Evolutionary conservation across 352 stramenopile species (phyloP).

Genomic region (Phytophthora brassicae): DNA sequence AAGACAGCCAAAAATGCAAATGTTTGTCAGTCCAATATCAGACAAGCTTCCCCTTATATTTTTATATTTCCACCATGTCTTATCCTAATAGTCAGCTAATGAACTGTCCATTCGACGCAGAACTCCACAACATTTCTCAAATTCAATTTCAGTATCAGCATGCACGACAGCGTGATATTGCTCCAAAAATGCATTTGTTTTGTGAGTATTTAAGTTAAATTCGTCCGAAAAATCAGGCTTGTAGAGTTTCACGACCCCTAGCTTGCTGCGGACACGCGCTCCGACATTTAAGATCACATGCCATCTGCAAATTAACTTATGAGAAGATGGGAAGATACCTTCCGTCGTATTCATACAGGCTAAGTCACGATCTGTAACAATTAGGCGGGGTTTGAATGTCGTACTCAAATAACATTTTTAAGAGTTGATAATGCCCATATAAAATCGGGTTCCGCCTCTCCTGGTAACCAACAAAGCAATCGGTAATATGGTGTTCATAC

Average conservation of each 20-base stretch:
- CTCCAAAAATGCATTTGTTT: neutral
- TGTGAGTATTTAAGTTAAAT: neutral
- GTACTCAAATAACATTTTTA: neutral
- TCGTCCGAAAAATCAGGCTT: neutral
- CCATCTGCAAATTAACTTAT: neutral
- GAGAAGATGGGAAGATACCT: neutral
- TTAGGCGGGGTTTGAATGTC: neutral
- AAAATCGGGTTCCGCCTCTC: neutral
- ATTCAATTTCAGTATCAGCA: neutral
- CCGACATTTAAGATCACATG: neutral
- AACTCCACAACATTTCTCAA: neutral
- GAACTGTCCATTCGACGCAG: too few species aligned
- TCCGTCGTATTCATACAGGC: neutral
- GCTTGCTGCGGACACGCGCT: neutral
- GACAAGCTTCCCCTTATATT: neutral
- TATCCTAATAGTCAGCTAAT: too few species aligned
- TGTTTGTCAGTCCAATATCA: neutral
- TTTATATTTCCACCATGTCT: too few species aligned
- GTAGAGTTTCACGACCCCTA: neutral
- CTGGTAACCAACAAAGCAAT: neutral
- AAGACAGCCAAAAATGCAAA: neutral
- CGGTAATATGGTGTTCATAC: constrained; percentile 7
- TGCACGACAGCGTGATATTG: neutral
- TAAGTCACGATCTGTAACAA: neutral
- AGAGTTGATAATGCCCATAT: neutral